Conservation (phyloP, 192 early-diverging fungal species). For the Phycomyces blakesleeanus region DNA sequence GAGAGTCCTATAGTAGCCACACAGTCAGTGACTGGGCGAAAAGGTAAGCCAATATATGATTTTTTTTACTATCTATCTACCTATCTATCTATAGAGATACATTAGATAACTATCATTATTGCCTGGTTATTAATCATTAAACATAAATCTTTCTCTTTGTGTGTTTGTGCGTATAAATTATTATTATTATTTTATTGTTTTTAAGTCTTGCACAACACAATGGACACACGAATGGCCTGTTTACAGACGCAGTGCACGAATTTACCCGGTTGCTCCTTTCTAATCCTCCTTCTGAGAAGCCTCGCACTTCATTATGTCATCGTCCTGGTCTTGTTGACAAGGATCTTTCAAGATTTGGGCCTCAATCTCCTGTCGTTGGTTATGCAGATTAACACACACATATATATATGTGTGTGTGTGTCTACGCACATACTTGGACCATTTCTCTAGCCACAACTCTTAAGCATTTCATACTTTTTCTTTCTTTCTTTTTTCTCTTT, state of each 20-base stretch:
- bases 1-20: slow-evolving; percentile 76
- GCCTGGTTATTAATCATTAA: too few relatives aligned
- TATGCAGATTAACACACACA: slow-evolving; percentile 4
- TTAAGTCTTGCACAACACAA: slow-evolving; percentile 60
- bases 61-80: too few relatives aligned
- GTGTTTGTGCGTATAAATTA: too few relatives aligned
- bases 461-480: slow-evolving; percentile 1
- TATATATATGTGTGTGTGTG: too few relatives aligned
- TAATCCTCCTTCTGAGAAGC: slow-evolving; percentile 5
- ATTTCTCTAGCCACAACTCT: too few relatives aligned
- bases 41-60: slow-evolving; percentile 52
- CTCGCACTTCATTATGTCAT: background rate
- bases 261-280: slow-evolving; percentile 61
- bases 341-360: background rate
- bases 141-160: too few relatives aligned
- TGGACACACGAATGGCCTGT: slow-evolving; percentile 52
- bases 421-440: too few relatives aligned
- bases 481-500: too few relatives aligned
- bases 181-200: background rate
- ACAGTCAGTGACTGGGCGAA: slow-evolving; percentile 84
- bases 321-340: background rate
- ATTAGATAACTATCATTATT: too few relatives aligned
- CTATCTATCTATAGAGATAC: too few relatives aligned
- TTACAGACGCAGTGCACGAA: slow-evolving; percentile 60
- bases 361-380: slow-evolving; percentile 3